Percentiles rank a stretch among this genome's conserved stretches.
Evolutionary conservation across 148 eudicot genomes (phyloP).

Genomic region (Diospyros lotus): DNA sequence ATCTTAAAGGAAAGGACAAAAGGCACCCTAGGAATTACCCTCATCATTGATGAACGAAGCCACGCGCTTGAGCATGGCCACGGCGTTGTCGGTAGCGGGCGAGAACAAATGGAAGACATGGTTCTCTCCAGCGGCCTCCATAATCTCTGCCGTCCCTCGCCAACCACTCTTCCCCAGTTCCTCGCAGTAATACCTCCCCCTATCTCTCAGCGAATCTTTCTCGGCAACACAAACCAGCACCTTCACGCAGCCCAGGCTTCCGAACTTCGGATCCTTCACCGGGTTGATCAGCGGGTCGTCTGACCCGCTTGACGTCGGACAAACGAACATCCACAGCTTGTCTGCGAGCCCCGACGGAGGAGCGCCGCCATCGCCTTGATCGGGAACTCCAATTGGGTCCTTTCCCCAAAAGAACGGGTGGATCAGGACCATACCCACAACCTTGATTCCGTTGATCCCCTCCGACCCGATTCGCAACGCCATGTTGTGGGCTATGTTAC

Average conservation of each 20-base stretch:
- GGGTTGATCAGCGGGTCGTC: slow-evolving; percentile 37
- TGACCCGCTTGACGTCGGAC: slow-evolving; percentile 24
- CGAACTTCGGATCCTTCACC: slow-evolving; percentile 12
- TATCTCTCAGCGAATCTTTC: slow-evolving; percentile 28
- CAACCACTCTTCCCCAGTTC: slow-evolving; percentile 22
- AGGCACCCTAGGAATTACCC: too few species aligned
- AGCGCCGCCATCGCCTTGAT: slow-evolving; percentile 13
- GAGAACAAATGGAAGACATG: slow-evolving; percentile 39
- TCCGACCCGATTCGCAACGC: slow-evolving; percentile 12
- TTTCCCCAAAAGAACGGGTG: slow-evolving; percentile 39
- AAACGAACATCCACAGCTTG: slow-evolving; percentile 32
- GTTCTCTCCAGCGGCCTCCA: slow-evolving; percentile 24
- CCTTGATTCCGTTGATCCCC: neutral
- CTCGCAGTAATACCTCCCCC: slow-evolving; percentile 27
- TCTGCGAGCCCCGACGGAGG: slow-evolving; percentile 33
- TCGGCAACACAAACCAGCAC: slow-evolving; percentile 30
- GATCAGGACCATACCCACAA: slow-evolving; percentile 24
- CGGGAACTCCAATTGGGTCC: slow-evolving; percentile 22
- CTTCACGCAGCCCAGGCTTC: slow-evolving; percentile 9
- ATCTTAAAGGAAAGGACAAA: too few species aligned
- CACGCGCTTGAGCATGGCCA: slow-evolving; percentile 18
- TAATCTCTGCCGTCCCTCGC: slow-evolving; percentile 19
- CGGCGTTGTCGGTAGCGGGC: slow-evolving; percentile 20
- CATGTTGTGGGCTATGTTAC: slow-evolving; percentile 24
- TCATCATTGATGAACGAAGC: slow-evolving; percentile 24